phyloP scores from a whole-genome alignment of 2,329 filamentous ascomycete species.

The Talaromyces rugulosus region DNA sequence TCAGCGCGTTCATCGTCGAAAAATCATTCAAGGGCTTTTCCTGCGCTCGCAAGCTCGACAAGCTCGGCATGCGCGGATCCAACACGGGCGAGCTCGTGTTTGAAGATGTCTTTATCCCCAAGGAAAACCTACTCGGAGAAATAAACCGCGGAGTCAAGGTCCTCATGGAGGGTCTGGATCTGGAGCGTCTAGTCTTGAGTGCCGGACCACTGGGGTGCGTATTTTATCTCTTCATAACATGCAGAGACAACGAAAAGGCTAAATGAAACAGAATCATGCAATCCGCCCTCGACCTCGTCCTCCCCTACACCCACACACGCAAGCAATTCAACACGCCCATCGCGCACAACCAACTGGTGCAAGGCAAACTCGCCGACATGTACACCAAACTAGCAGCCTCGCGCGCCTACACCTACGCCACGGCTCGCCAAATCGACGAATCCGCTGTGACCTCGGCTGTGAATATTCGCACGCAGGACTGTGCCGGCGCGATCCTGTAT shows the following conservation, averaged over 20 bases:
- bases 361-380: slow-evolving; percentile 94
- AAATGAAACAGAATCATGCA: slow-evolving; percentile 67
- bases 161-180: slow-evolving; percentile 91
- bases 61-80: slow-evolving; percentile 95
- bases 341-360: slow-evolving; percentile 87
- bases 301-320: slow-evolving; percentile 85
- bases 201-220: slow-evolving; percentile 75
- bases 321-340: slow-evolving; percentile 86
- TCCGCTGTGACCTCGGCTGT: slow-evolving; percentile 50
- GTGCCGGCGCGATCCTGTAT: slow-evolving; percentile 94
- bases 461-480: slow-evolving; percentile 72
- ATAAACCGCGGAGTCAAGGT: slow-evolving; percentile 82
- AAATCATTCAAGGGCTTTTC: slow-evolving; percentile 68
- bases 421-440: slow-evolving; percentile 69
- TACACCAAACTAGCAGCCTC: slow-evolving; percentile 87
- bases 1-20: slow-evolving; percentile 90
- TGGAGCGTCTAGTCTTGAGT: slow-evolving; percentile 87
- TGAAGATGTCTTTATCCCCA: slow-evolving; percentile 83
- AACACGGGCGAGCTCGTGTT: slow-evolving; percentile 95
- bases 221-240: neutral
- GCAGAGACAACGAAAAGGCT: neutral
- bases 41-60: slow-evolving; percentile 87
- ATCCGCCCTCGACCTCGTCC: slow-evolving; percentile 74
- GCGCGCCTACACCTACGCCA: slow-evolving; percentile 80
- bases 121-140: slow-evolving; percentile 72